Conservation (phyloP, 2,329 filamentous ascomycete genomes). For the Periconia sp. region DNA sequence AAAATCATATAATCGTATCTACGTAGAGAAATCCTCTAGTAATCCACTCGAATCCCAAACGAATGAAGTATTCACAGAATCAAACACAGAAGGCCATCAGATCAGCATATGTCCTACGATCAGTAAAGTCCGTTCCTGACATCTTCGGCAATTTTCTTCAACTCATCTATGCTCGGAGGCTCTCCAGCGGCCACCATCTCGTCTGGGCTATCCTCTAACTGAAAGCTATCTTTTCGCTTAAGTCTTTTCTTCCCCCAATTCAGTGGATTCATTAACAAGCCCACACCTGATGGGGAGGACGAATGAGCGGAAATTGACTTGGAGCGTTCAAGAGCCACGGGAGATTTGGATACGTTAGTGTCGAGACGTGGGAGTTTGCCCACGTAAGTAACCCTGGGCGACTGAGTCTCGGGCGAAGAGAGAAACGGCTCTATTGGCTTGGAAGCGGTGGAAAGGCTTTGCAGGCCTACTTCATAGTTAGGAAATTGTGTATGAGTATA, state of each 20-base stretch:
- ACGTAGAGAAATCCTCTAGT: too few relatives aligned
- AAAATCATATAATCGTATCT: too few relatives aligned
- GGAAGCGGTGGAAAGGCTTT: conserved; percentile 14
- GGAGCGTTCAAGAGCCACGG: conserved; percentile 13
- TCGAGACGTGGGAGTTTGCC: background rate
- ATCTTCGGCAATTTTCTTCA: conserved; percentile 24
- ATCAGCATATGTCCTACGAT: background rate
- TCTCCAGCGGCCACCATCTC: conserved; percentile 5
- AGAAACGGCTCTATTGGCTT: conserved; percentile 11
- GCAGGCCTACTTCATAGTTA: conserved; percentile 19
- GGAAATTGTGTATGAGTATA: background rate
- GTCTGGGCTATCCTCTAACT: conserved; percentile 16
- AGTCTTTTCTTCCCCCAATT: conserved; percentile 7
- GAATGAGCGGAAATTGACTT: background rate
- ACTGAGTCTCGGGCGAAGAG: background rate
- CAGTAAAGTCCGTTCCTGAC: conserved; percentile 21
- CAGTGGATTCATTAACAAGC: conserved; percentile 5
- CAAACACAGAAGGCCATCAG: background rate
- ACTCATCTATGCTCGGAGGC: conserved; percentile 23
- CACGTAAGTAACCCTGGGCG: background rate
- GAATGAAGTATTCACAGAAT: too few relatives aligned
- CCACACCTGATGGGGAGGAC: background rate
- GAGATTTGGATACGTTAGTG: conserved; percentile 6
- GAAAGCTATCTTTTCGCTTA: conserved; percentile 19
- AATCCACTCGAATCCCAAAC: too few relatives aligned